phyloP scores from a whole-genome alignment of 2,329 filamentous ascomycete genomes.

The Tympanopsis confertula region DNA sequence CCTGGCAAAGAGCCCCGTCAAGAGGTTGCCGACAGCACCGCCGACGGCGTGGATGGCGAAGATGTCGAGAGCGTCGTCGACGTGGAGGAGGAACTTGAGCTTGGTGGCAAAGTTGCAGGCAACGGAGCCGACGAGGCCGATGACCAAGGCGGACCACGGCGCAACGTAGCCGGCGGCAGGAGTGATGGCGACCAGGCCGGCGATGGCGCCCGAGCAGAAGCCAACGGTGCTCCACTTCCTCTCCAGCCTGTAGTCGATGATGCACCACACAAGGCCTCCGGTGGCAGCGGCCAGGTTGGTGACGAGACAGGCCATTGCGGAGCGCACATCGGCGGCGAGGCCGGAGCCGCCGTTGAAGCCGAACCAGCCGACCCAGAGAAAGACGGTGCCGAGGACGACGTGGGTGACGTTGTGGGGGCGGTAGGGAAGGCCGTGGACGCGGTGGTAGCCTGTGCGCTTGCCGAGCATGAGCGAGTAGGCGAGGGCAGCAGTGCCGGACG shows the following conservation, averaged over 20 bases:
- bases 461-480: constrained; percentile 66
- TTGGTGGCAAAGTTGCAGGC: constrained; percentile 33
- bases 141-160: constrained; percentile 34
- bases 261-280: constrained; percentile 38
- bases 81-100: constrained; percentile 35
- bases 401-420: constrained; percentile 48
- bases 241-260: constrained; percentile 34
- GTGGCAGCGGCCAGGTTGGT: constrained; percentile 45
- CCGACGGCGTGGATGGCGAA: constrained; percentile 48
- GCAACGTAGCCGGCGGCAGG: constrained; percentile 43
- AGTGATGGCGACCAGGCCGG: constrained; percentile 45
- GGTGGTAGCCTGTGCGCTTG: constrained; percentile 51
- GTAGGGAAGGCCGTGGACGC: constrained; percentile 51
- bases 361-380: constrained; percentile 55
- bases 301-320: constrained; percentile 43
- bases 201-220: constrained; percentile 40
- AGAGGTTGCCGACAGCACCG: constrained; percentile 41
- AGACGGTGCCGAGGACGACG: constrained; percentile 49
- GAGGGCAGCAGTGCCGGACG: constrained; percentile 59
- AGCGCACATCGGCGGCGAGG: constrained; percentile 36
- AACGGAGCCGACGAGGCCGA: constrained; percentile 37
- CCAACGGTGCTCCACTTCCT: constrained; percentile 41
- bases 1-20: constrained; percentile 46
- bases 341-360: constrained; percentile 37
- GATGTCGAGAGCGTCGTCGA: constrained; percentile 48